A percentile compares a stretch with the other conserved stretches of the same genome.
phyloP scores from a whole-genome alignment of 1,284 basidiomycete genomes.

The Rhodotorula sp. region DNA sequence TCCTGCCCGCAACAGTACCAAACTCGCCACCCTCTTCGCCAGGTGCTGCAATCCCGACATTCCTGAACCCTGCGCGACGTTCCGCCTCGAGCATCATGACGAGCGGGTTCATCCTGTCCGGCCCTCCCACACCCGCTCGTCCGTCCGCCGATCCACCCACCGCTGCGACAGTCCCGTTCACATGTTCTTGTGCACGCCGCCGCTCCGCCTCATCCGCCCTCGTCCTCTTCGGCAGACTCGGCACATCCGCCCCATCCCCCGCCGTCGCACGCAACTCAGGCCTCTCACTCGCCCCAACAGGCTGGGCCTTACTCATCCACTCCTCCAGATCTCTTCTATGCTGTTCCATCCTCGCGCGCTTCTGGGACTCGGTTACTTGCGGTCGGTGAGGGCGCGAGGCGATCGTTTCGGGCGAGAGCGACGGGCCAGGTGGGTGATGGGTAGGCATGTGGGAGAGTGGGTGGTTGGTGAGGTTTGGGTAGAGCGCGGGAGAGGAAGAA shows the following conservation, averaged over 20 bases:
- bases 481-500: neutral
- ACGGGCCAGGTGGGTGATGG: neutral
- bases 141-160: neutral
- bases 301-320: slow-evolving; percentile 4
- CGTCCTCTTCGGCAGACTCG: neutral
- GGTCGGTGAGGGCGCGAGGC: neutral
- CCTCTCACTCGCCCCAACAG: neutral
- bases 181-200: neutral
- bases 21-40: too few species aligned
- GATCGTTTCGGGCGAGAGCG: neutral
- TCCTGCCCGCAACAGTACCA: neutral
- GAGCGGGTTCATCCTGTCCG: slow-evolving; percentile 13
- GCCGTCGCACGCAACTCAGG: neutral
- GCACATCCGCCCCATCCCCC: neutral
- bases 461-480: neutral
- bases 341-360: slow-evolving; percentile 15
- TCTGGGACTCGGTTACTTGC: slow-evolving; percentile 1
- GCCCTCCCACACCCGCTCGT: too few species aligned
- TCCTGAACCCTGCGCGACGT: slow-evolving; percentile 5
- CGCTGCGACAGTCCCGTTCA: neutral
- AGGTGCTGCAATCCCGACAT: too few species aligned
- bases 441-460: neutral
- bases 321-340: slow-evolving; percentile 23
- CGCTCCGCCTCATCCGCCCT: neutral
- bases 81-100: slow-evolving; percentile 18